Conservation (phyloP, 1,139 yeast genomes). For the Diutina catenulata region DNA sequence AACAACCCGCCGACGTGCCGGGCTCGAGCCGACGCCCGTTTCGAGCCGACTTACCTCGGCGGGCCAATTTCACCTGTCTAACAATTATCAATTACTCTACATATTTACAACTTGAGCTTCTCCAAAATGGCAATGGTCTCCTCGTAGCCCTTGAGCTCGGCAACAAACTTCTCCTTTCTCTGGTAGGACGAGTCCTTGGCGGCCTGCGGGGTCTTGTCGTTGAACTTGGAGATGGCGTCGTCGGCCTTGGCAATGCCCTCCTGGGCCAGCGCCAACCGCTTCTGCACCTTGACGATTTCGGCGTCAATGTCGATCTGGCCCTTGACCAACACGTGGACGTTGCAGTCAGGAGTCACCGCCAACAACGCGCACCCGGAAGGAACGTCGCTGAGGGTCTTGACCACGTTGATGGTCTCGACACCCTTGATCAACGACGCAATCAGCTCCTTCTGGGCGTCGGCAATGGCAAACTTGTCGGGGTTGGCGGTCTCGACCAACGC, state of each 20-base stretch:
- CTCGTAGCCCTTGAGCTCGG: slow-evolving; percentile 81
- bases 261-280: slow-evolving; percentile 55
- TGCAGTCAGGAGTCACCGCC: slow-evolving; percentile 68
- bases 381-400: slow-evolving; percentile 37
- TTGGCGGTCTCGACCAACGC: slow-evolving; percentile 64
- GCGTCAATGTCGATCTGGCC: slow-evolving; percentile 90
- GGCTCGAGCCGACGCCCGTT: no score
- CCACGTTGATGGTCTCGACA: slow-evolving; percentile 59
- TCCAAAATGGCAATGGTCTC: slow-evolving; percentile 68
- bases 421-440: slow-evolving; percentile 89
- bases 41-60: no score
- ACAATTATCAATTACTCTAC: no score
- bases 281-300: slow-evolving; percentile 73
- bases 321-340: slow-evolving; percentile 83
- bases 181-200: slow-evolving; percentile 69
- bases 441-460: slow-evolving; percentile 63
- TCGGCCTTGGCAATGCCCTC: slow-evolving; percentile 33
- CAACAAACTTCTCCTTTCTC: slow-evolving; percentile 59
- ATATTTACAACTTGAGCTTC: slow-evolving; percentile 48
- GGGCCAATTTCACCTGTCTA: no score
- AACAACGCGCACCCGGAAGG: slow-evolving; percentile 89
- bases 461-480: slow-evolving; percentile 37
- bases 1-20: no score
- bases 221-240: slow-evolving; percentile 56
- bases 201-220: slow-evolving; percentile 69